Conservation (phyloP, 1,284 basidiomycete species). For the Stygiomarasmius scandens region DNA sequence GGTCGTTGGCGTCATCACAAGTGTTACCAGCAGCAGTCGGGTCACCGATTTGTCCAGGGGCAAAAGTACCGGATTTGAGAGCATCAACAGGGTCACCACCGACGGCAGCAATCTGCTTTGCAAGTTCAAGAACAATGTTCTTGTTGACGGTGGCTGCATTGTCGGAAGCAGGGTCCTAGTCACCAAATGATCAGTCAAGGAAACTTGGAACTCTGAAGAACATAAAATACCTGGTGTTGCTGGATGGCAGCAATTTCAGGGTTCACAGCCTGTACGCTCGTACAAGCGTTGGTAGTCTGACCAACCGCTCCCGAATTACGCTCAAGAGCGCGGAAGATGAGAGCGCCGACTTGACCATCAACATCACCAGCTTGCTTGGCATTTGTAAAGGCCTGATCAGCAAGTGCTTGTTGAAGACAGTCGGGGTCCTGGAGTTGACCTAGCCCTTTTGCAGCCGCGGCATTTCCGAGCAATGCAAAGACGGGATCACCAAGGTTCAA, state of each 20-base stretch:
- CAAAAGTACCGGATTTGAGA: conserved; percentile 66
- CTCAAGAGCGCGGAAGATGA: conserved; percentile 70
- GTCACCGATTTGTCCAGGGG: conserved; percentile 57
- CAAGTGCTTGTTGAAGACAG: conserved; percentile 67
- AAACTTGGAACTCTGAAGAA: no score
- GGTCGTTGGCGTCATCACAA: conserved; percentile 55
- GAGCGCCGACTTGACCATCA: conserved; percentile 57
- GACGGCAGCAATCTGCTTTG: conserved; percentile 61
- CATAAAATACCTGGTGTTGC: conserved; percentile 68
- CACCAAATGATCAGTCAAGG: no score
- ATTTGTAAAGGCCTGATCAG: conserved; percentile 73
- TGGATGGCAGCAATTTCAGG: conserved; percentile 68
- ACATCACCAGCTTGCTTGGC: conserved; percentile 65
- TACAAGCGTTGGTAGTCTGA: conserved; percentile 49
- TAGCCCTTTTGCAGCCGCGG: conserved; percentile 57
- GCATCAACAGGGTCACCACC: conserved; percentile 67
- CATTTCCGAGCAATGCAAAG: conserved; percentile 66
- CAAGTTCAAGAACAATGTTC: conserved; percentile 59
- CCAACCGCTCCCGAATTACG: conserved; percentile 67
- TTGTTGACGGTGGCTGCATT: conserved; percentile 65
- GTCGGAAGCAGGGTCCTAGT: conserved; percentile 62
- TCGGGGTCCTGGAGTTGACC: conserved; percentile 52
- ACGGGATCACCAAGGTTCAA: conserved; percentile 63
- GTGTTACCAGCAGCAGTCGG: conserved; percentile 53
- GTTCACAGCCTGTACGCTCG: conserved; percentile 57